Evolutionary conservation across 768 basidiomycete genomes (phyloP), one percentile per base, ranked within the genome.

Genomic region (Tulasnella sp.): DNA sequence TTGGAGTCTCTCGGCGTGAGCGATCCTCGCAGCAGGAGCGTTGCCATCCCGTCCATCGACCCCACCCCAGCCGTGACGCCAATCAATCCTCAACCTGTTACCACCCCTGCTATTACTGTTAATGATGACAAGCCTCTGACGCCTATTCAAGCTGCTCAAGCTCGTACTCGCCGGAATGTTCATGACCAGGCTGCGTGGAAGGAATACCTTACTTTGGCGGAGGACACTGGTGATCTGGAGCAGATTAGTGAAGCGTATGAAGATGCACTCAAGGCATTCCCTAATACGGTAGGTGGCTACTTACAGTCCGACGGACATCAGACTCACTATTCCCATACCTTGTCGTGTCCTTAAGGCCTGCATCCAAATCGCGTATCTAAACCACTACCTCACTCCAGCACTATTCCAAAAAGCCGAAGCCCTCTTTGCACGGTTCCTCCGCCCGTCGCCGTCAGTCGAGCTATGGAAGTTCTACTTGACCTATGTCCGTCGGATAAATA

Each of bases 381-480:
- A 77, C 51, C 86, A 89, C 63, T 86, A 83, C 65, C 65, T 77
- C 61, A 73, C 79, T 68, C 76, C 77, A 40, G 70, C 77, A 19
- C 76, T 81, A 21, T 86, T 86, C 69, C 74, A 76, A 57, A 79
- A 81, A 64, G 92, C 88, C 17, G 90, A 94, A 71, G 77, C 78
- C 7, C 71, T 97, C n/a, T 98, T 97, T 74, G 86, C 83, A 65
- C 78, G 81, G 53, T 97, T 89, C 66, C 71, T 98, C 57, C 81
- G 80, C 65, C 78, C 80, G 15, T 91, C 90, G 0, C 86, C 91
- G 5, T 84, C 83, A 53, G 90, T 93, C 61, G 86, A 89, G 60
- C 74, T 97, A 2, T 94, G 90, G 86, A 85, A 81, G 66, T 89
- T 86, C 66, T 99, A 99, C 70, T 73, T 99, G 61, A 83, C 82